These are phyloP conservation scores for Solanum appendiculatum DNA, from an alignment of 257 asterid species.

Conservation along the genomic window DNA sequence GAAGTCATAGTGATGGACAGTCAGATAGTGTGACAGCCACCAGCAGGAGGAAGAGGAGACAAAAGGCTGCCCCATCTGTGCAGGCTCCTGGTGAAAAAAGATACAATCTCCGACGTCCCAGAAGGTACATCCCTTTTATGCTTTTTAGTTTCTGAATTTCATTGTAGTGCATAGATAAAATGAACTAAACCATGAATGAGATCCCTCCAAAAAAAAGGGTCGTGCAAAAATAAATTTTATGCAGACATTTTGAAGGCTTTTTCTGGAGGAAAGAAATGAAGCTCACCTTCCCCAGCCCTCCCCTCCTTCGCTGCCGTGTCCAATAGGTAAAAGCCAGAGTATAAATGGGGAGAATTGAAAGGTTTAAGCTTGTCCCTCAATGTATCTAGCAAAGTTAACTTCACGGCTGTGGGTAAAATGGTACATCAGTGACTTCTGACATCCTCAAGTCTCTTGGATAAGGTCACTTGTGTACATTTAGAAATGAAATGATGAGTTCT, in stretches of 20 bases:
- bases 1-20: conserved; percentile 48
- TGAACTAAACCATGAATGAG: neutral
- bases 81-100: conserved; percentile 51
- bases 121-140: conserved; percentile 35
- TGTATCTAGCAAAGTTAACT: neutral
- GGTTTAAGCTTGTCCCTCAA: neutral
- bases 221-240: neutral
- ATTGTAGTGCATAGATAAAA: neutral
- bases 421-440: neutral
- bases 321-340: neutral
- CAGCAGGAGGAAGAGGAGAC: conserved; percentile 66
- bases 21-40: conserved; percentile 48
- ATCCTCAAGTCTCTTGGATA: neutral
- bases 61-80: conserved; percentile 37
- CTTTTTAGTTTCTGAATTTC: neutral
- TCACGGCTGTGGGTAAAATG: neutral
- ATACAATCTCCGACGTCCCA: conserved; percentile 74
- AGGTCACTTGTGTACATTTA: neutral
- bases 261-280: neutral
- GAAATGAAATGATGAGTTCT: neutral
- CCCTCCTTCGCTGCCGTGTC: neutral
- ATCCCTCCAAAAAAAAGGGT: neutral
- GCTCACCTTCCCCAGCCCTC: neutral
- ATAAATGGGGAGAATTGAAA: neutral
- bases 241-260: neutral